Evolutionary conservation across 164 flowering plant genomes (phyloP), one percentile per base, ranked within the genome.

Genomic region (Cinnamomum micranthum): DNA sequence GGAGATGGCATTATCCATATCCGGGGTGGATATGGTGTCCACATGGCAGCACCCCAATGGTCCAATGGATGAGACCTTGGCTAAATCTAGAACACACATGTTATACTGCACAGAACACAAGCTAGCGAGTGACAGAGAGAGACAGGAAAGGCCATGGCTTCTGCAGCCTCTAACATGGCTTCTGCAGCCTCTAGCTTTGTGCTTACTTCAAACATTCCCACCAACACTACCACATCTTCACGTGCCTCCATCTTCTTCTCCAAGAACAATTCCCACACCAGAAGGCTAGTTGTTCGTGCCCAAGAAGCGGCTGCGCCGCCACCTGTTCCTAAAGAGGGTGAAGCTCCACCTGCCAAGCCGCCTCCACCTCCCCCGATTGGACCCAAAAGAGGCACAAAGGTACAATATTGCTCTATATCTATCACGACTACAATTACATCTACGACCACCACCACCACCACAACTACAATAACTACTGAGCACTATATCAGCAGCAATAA

Each of bases 381-480:
- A 28, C 99, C 99, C 83, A 92, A 90, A 87, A 91, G 98, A 84
- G 99, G 99, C 41, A 50, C 98, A 10, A 91, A 88, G 97, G 98
- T 93, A 69, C 35, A 31, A 6, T 31, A 4, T 31, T 4, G 35
- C 35, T 4, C 35, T 31, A 4, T 31, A 31, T 31, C 35, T 31
- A 31, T 31, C 35, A 31, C 0, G 35, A 31, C 6, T 31, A 31
- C 35, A 6, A 31, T 31, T 31, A 31, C 35, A 31, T 31, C 35
- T 6, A 31, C 35, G 6, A 31, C 35, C 6, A 31, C 35, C 31
- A 51, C 58, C 13, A 12, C 31, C 31, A 13, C 19, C 59, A 52
- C 19, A 15, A 3, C 15, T 9, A 31, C 15, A 52, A 15, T 52
- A 12, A 52, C 33, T 52, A 17, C 58, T 52, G n/a, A 52, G 4